Evolutionary conservation across 1,284 basidiomycete species (phyloP).

Genomic region (Flammula alnicola): DNA sequence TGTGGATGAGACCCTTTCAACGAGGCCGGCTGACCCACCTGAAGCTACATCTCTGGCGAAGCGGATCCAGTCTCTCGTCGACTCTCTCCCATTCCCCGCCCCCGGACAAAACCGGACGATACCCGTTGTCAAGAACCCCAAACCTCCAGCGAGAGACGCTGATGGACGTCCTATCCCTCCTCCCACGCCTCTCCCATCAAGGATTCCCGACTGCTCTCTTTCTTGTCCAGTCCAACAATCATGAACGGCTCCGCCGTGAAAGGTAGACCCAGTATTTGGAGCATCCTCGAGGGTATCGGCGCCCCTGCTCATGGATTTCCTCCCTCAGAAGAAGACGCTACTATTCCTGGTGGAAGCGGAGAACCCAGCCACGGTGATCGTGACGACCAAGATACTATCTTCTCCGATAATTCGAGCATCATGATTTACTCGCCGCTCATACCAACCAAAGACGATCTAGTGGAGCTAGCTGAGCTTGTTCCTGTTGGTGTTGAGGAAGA

Average conservation of each 20-base stretch:
- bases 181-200: conserved; percentile 31
- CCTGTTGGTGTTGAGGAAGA: conserved; percentile 43
- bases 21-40: conserved; percentile 3
- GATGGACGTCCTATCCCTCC: conserved; percentile 38
- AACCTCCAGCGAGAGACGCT: conserved; percentile 26
- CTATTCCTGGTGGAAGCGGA: conserved; percentile 11
- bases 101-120: background rate
- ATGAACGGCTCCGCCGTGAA: conserved; percentile 54
- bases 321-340: background rate
- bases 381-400: conserved; percentile 29
- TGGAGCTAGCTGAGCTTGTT: conserved; percentile 69
- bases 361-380: conserved; percentile 29
- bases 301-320: conserved; percentile 28
- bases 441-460: conserved; percentile 58
- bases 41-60: conserved; percentile 32
- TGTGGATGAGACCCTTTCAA: background rate
- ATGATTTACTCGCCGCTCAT: conserved; percentile 77
- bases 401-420: conserved; percentile 54
- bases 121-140: conserved; percentile 19
- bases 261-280: conserved; percentile 57
- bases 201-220: conserved; percentile 48
- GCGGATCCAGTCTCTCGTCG: conserved; percentile 37
- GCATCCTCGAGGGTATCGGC: conserved; percentile 54
- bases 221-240: conserved; percentile 51
- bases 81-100: conserved; percentile 30